These are phyloP conservation scores for Pelargonium australe DNA, from an alignment of 441 rosid species.

Conservation along the genomic window DNA sequence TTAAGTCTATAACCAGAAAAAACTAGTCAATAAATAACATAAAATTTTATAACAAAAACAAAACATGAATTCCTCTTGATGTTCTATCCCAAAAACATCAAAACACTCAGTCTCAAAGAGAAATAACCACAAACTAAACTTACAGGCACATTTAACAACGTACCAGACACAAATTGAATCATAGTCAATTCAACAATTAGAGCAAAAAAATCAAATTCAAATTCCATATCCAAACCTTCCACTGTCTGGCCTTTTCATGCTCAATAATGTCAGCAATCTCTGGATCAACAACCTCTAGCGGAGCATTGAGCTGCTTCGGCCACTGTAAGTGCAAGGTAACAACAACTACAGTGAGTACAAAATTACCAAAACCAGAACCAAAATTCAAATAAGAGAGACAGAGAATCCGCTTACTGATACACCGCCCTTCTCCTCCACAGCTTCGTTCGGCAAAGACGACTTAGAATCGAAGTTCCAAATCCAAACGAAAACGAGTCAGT, in stretches of 20 bases:
- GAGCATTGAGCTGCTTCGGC: constrained; percentile 89
- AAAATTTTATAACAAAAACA: background rate
- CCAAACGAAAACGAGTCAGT: background rate
- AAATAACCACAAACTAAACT: background rate
- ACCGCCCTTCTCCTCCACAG: constrained; percentile 80
- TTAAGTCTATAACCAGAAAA: background rate
- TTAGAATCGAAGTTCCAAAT: constrained; percentile 18
- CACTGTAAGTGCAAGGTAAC: constrained; percentile 39
- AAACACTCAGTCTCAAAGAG: background rate
- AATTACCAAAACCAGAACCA: background rate
- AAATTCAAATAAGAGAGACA: background rate
- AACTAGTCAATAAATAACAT: background rate
- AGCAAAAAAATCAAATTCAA: background rate
- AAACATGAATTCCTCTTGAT: background rate
- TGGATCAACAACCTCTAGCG: constrained; percentile 82
- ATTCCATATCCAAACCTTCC: constrained; percentile 53
- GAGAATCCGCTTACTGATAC: constrained; percentile 47
- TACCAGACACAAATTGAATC: background rate
- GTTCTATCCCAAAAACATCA: background rate
- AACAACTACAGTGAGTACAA: background rate
- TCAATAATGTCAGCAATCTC: constrained; percentile 93
- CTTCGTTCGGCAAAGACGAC: constrained; percentile 93
- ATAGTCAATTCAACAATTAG: background rate
- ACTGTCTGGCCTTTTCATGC: constrained; percentile 96
- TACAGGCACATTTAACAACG: background rate